Evolutionary conservation across 257 asterid species (phyloP), one percentile per base, ranked within the genome.

Genomic region (Jaltomata sinuosa): DNA sequence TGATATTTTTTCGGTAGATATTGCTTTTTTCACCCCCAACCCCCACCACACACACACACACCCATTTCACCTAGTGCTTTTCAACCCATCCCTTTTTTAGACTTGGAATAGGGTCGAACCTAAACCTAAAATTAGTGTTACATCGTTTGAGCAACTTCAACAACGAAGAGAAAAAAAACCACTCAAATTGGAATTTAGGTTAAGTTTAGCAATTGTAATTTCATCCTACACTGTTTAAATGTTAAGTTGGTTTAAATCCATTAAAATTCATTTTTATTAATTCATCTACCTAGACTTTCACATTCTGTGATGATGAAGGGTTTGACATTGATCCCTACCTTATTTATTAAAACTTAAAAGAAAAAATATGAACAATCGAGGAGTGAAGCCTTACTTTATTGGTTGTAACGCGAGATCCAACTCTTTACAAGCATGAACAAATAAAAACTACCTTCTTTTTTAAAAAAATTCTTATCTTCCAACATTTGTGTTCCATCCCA

Each of bases 1-100:
- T 47, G 27, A 76, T 76, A 76, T 74, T 15, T 85, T 32, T 84
- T 81, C 82, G 72, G 83, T 86, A 87, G 47, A 67, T 74, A 11
- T 47, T 76, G 61, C 81, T 16, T 25, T 15, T 7, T 74, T 22
- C 25, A 86, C 83, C 83, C 11, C 36, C 15, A 1, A 82, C 65
- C 50, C 36, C 57, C 38, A n/a, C 7, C 6, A 2, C 40, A 0
- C 9, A 7, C 42, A 7, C 42, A 1, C 42, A 7, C 42, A 5
- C 7, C 2, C 22, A 32, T 25, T 52, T 74, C 59, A 45, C 81
- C 25, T 47, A n/a, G 59, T 15, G 40, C 81, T 25, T 45, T 45
- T 74, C 15, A 45, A 74, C 25, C 62, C n/a, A 34, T 34, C 36
- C 29, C 2, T 18, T 67, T 18, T 36, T 34, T 9, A 18, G 11